A percentile compares a stretch with the other conserved stretches of the same genome.
Conservation (phyloP, 2,329 filamentous ascomycete species). For the Colletotrichum sp. region DNA sequence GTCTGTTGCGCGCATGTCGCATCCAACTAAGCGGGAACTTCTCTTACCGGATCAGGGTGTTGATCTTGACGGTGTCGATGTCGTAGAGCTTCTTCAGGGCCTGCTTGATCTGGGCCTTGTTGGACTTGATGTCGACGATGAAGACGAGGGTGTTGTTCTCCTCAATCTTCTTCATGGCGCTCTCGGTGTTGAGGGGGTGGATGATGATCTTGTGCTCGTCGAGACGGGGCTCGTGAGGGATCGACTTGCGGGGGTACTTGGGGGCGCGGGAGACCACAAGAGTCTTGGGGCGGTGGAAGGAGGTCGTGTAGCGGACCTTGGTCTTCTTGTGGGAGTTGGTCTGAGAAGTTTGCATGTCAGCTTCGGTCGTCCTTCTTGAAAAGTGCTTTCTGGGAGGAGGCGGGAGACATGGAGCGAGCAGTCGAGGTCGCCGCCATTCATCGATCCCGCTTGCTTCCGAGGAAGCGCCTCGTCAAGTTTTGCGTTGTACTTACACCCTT, state of each 20-base stretch:
- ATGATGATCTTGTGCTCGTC: slow-evolving; percentile 98
- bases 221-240: slow-evolving; percentile 87
- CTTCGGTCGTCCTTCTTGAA: not conserved
- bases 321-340: slow-evolving; percentile 78
- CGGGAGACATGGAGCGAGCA: not conserved
- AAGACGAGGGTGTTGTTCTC: slow-evolving; percentile 99
- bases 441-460: not conserved
- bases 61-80: slow-evolving; percentile 98
- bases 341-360: slow-evolving; percentile 33
- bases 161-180: slow-evolving; percentile 99
- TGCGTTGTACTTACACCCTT: slow-evolving; percentile 79
- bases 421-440: not conserved
- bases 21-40: not conserved
- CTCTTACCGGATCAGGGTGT: slow-evolving; percentile 93
- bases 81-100: slow-evolving; percentile 99
- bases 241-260: slow-evolving; percentile 96
- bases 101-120: slow-evolving; percentile 99
- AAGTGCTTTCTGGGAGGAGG: not conserved
- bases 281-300: slow-evolving; percentile 98
- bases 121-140: slow-evolving; percentile 96
- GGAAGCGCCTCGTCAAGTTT: slow-evolving; percentile 5
- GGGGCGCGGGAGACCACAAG: slow-evolving; percentile 87
- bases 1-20: not conserved
- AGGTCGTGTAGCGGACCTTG: slow-evolving; percentile 91
- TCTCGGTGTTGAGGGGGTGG: slow-evolving; percentile 99